Conservation (phyloP, 805 yeast species). For the Ogataea pignaliae region DNA sequence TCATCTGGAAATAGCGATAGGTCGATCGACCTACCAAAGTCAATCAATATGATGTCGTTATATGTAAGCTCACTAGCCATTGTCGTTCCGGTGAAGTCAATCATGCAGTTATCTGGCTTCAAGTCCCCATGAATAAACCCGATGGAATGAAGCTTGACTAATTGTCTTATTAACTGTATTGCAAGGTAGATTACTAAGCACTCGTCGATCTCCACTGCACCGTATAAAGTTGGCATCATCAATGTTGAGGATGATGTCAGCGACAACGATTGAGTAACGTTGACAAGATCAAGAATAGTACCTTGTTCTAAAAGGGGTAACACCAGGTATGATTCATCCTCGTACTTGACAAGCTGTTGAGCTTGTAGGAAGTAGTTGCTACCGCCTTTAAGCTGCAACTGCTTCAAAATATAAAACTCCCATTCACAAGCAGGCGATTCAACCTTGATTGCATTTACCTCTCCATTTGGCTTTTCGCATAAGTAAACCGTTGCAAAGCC, state of each 20-base stretch:
- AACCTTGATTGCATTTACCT: conserved; percentile 62
- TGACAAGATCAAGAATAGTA: conserved; percentile 65
- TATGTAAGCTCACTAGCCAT: conserved; percentile 12
- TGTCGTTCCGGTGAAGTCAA: conserved; percentile 38
- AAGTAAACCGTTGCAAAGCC: conserved; percentile 75
- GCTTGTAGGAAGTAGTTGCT: conserved; percentile 35
- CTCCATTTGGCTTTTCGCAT: conserved; percentile 56
- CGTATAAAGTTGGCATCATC: neutral
- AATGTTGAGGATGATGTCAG: neutral
- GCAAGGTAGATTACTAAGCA: conserved; percentile 57
- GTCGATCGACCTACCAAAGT: conserved; percentile 80
- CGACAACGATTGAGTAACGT: conserved; percentile 34
- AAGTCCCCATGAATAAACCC: conserved; percentile 82
- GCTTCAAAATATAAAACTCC: conserved; percentile 74
- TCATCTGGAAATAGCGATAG: conserved; percentile 47
- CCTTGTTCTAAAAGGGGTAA: conserved; percentile 67
- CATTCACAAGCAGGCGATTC: conserved; percentile 67
- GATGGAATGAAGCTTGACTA: conserved; percentile 57
- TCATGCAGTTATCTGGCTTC: conserved; percentile 83
- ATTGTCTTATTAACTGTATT: conserved; percentile 54
- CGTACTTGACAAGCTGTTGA: conserved; percentile 47
- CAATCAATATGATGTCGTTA: conserved; percentile 44
- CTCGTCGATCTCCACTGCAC: conserved; percentile 47
- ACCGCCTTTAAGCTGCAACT: conserved; percentile 40
- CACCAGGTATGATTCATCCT: conserved; percentile 66